Evolutionary conservation across 2,329 filamentous ascomycete genomes (phyloP).

Genomic region (Penicillium sp.): DNA sequence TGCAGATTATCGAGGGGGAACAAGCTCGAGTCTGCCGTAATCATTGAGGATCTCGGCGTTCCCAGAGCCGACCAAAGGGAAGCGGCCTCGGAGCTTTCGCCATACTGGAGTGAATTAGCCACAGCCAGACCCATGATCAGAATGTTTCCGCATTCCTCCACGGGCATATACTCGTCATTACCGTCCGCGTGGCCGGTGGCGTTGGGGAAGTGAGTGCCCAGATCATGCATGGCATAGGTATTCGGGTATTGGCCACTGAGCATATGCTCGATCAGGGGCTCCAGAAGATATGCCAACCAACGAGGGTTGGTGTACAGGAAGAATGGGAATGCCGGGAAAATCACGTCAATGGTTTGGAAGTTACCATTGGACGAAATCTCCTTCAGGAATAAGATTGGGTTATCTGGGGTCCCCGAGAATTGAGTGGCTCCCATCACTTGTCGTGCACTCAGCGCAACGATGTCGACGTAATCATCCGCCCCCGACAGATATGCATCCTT

Average conservation of each 20-base stretch:
- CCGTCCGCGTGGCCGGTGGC: conserved; percentile 51
- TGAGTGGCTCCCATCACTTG: conserved; percentile 75
- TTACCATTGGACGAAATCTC: conserved; percentile 84
- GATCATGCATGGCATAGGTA: conserved; percentile 50
- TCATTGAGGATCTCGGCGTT: conserved; percentile 14
- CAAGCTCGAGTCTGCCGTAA: conserved; percentile 22
- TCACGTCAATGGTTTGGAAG: conserved; percentile 79
- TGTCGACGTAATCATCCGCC: conserved; percentile 68
- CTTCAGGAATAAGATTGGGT: conserved; percentile 72
- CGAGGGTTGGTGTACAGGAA: conserved; percentile 78
- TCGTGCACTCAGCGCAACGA: conserved; percentile 69
- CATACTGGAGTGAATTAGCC: conserved; percentile 66
- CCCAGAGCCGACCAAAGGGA: conserved; percentile 53
- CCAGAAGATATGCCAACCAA: conserved; percentile 72
- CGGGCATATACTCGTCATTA: conserved; percentile 51
- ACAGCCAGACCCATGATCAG: conserved; percentile 75
- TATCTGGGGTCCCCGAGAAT: conserved; percentile 64
- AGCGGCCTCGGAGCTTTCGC: conserved; percentile 48
- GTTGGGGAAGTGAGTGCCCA: conserved; percentile 50
- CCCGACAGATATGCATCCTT: conserved; percentile 68
- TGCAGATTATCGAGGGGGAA: conserved; percentile 49
- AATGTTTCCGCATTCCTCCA: conserved; percentile 64
- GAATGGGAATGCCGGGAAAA: conserved; percentile 80
- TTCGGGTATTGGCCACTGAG: conserved; percentile 78
- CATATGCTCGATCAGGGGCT: conserved; percentile 76